Conservation (phyloP, 108 stramenopile genomes). For the Cyclostephanos tholiformis region DNA sequence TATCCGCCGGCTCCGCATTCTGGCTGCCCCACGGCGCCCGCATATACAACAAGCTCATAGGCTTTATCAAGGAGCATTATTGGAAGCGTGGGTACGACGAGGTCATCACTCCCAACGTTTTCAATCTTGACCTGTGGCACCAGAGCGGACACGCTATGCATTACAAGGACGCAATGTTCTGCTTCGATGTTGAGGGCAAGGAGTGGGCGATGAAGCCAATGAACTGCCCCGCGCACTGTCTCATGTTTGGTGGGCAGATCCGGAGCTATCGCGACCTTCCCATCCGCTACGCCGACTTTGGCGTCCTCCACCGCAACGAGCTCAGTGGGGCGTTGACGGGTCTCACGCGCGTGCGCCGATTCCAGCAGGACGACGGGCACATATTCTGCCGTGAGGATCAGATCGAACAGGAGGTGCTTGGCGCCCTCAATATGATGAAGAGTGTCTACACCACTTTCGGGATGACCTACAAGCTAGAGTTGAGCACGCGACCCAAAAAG, state of each 20-base stretch:
- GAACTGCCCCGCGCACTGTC: constrained; percentile 99
- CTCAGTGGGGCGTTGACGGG: constrained; percentile 95
- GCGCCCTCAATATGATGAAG: constrained; percentile 97
- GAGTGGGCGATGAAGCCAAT: constrained; percentile 99
- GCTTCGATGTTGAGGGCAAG: constrained; percentile 92
- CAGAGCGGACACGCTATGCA: constrained; percentile 97
- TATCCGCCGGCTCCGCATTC: constrained; percentile 97
- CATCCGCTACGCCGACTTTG: constrained; percentile 97
- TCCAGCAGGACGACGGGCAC: constrained; percentile 99
- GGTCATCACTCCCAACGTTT: constrained; percentile 98
- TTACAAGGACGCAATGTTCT: constrained; percentile 98
- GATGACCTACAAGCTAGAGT: constrained; percentile 98
- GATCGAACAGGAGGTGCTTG: constrained; percentile 93
- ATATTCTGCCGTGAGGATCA: constrained; percentile 98
- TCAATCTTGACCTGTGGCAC: constrained; percentile 98
- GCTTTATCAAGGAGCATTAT: constrained; percentile 94
- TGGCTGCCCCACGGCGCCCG: constrained; percentile 98
- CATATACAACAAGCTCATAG: constrained; percentile 97
- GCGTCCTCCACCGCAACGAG: constrained; percentile 98
- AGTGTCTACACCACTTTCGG: constrained; percentile 96
- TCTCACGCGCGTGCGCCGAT: constrained; percentile 98
- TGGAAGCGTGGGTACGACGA: constrained; percentile 97
- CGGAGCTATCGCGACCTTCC: constrained; percentile 98
- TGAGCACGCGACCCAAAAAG: constrained; percentile 98
- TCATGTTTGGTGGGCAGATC: constrained; percentile 89